A percentile compares a stretch with the other conserved stretches of the same genome.
These are phyloP conservation scores for Ogataea ganodermae DNA, from an alignment of 805 yeast genomes.

Conservation along the genomic window DNA sequence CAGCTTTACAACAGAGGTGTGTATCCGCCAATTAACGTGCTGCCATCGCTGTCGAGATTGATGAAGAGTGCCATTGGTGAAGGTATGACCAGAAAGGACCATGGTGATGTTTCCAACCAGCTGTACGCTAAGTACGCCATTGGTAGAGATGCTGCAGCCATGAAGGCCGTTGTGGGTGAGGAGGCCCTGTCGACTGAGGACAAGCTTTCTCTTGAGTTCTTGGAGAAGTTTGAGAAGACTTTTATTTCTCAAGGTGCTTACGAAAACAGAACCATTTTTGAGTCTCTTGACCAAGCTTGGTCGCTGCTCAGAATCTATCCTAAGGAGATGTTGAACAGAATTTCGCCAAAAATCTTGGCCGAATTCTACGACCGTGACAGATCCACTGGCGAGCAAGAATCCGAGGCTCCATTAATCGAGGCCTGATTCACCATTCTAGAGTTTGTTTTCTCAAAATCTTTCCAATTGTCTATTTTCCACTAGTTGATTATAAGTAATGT, in stretches of 20 bases:
- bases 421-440: slow-evolving; percentile 13
- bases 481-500: background rate
- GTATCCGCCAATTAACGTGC: slow-evolving; percentile 97
- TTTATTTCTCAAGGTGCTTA: slow-evolving; percentile 96
- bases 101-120: slow-evolving; percentile 99
- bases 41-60: slow-evolving; percentile 95
- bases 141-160: slow-evolving; percentile 99
- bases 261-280: slow-evolving; percentile 92
- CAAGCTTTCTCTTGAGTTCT: slow-evolving; percentile 93
- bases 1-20: slow-evolving; percentile 95
- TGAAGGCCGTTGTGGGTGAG: slow-evolving; percentile 99
- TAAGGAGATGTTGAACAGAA: slow-evolving; percentile 97
- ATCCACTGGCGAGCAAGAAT: slow-evolving; percentile 48
- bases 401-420: slow-evolving; percentile 30
- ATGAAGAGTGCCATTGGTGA: slow-evolving; percentile 99
- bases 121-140: slow-evolving; percentile 98
- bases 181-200: slow-evolving; percentile 98
- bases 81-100: slow-evolving; percentile 99
- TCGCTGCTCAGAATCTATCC: slow-evolving; percentile 97
- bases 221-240: slow-evolving; percentile 96
- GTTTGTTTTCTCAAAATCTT: background rate
- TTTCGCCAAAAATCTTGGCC: slow-evolving; percentile 92
- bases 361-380: slow-evolving; percentile 94
- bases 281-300: slow-evolving; percentile 98
- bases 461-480: background rate